Conservation (phyloP, 2,329 filamentous ascomycete genomes). For the Fusarium sp. region DNA sequence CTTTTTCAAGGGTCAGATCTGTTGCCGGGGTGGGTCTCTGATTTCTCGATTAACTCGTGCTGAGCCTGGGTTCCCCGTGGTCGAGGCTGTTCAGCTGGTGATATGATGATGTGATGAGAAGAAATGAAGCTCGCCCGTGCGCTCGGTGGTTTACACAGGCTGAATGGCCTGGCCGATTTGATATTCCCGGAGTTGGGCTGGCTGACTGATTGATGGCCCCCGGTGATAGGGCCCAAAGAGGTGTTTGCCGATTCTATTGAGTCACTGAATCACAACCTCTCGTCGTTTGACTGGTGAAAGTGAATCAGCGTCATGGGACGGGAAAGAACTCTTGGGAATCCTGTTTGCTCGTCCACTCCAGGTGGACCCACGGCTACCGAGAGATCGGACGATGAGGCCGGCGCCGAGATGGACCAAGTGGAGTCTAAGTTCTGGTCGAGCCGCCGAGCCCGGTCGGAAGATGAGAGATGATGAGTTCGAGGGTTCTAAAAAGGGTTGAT, state of each 20-base stretch:
- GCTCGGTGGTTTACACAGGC: constrained; percentile 8
- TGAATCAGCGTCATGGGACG: constrained; percentile 43
- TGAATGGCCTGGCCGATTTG: not conserved
- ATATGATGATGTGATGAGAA: constrained; percentile 35
- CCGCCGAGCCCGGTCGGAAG: constrained; percentile 12
- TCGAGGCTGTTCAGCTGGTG: constrained; percentile 17
- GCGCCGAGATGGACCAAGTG: constrained; percentile 41
- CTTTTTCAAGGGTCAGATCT: constrained; percentile 14
- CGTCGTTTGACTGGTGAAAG: constrained; percentile 31
- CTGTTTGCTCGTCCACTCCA: constrained; percentile 39
- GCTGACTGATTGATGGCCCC: constrained; percentile 1
- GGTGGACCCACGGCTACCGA: constrained; percentile 46
- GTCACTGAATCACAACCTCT: constrained; percentile 35
- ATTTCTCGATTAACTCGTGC: constrained; percentile 5
- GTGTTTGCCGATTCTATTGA: constrained; percentile 24
- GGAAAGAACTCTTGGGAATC: constrained; percentile 27
- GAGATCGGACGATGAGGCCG: constrained; percentile 45
- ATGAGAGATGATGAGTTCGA: not conserved
- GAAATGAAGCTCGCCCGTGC: constrained; percentile 27
- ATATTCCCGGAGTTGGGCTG: not conserved
- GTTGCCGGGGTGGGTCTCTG: constrained; percentile 5
- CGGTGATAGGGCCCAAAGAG: constrained; percentile 3
- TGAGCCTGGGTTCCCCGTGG: constrained; percentile 14
- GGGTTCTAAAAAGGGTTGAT: not conserved
- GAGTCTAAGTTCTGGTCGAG: constrained; percentile 22